A percentile compares a stretch with the other conserved stretches of the same genome.
Conservation (phyloP, 1,284 basidiomycete genomes). For the Coriolopsis trogii region DNA sequence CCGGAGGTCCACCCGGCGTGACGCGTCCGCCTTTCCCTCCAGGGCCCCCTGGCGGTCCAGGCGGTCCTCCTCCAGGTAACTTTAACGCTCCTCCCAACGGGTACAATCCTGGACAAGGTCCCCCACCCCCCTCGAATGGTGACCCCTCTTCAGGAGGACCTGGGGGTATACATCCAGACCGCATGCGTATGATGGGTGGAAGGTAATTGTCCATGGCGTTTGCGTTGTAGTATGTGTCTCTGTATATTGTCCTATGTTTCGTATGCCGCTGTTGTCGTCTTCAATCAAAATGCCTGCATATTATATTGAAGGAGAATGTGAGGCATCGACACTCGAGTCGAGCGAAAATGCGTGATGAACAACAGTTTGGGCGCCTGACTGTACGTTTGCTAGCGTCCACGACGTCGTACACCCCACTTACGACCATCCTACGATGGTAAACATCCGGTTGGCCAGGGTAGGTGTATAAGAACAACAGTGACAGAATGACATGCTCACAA, state of each 20-base stretch:
- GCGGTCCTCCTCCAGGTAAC: conserved; percentile 39
- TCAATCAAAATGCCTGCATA: too few relatives aligned
- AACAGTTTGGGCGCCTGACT: too few relatives aligned
- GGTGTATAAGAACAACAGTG: conserved; percentile 16
- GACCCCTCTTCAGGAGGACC: conserved; percentile 39
- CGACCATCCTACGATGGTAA: conserved; percentile 42
- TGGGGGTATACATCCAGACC: conserved; percentile 83
- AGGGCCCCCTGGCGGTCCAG: conserved; percentile 41
- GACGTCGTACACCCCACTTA: too few relatives aligned
- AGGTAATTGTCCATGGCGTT: too few relatives aligned
- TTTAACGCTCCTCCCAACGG: conserved; percentile 36
- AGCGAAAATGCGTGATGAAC: too few relatives aligned
- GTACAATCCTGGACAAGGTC: conserved; percentile 38
- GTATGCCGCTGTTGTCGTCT: too few relatives aligned
- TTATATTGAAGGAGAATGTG: too few relatives aligned
- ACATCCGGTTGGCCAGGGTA: conserved; percentile 60
- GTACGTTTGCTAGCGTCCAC: too few relatives aligned
- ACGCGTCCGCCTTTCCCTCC: conserved; percentile 62
- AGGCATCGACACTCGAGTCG: too few relatives aligned
- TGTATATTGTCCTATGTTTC: too few relatives aligned
- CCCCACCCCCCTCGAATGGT: conserved; percentile 26
- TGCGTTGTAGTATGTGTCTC: too few relatives aligned
- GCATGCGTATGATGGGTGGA: conserved; percentile 77
- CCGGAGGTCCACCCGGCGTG: conserved; percentile 35
- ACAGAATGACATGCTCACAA: conserved; percentile 6